phyloP scores from a whole-genome alignment of 2,329 filamentous ascomycete genomes.

The Nemania sp. region DNA sequence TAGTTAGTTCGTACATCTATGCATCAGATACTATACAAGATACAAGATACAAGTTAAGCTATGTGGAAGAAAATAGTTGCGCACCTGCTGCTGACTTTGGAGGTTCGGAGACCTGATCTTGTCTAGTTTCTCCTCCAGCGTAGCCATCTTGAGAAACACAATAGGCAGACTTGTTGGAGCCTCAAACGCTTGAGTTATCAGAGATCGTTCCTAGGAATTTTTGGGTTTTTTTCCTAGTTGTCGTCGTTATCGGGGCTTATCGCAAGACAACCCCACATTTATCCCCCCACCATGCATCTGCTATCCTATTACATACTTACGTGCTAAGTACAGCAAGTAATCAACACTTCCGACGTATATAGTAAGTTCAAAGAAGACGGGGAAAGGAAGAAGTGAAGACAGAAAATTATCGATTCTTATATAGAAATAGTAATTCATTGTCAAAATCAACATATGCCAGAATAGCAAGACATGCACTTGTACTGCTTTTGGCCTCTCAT shows the following conservation, averaged over 20 bases:
- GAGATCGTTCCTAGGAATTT: constrained; percentile 28
- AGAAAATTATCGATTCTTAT: no score
- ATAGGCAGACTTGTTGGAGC: constrained; percentile 33
- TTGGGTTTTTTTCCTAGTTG: constrained; percentile 45
- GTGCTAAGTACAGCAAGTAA: no score
- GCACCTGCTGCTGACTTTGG: constrained; percentile 92
- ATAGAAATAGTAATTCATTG: no score
- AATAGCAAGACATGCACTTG: no score
- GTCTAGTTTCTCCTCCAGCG: constrained; percentile 89
- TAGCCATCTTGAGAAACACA: constrained; percentile 59
- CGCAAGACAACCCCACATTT: constrained; percentile 46
- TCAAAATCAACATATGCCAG: no score
- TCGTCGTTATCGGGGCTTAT: constrained; percentile 48
- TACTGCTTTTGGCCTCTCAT: no score
- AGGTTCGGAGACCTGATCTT: constrained; percentile 98
- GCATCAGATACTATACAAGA: constrained; percentile 17
- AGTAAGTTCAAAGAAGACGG: no score
- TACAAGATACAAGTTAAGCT: constrained; percentile 21
- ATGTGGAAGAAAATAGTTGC: constrained; percentile 41
- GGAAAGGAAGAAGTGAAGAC: no score
- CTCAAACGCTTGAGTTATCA: constrained; percentile 20
- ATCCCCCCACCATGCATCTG: constrained; percentile 36
- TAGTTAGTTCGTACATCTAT: constrained; percentile 8
- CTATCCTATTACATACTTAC: no score
- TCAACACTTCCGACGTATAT: no score